Evolutionary conservation across 2,329 filamentous ascomycete genomes (phyloP), one percentile per base, ranked within the genome.

Genomic region (Claviceps sp.): DNA sequence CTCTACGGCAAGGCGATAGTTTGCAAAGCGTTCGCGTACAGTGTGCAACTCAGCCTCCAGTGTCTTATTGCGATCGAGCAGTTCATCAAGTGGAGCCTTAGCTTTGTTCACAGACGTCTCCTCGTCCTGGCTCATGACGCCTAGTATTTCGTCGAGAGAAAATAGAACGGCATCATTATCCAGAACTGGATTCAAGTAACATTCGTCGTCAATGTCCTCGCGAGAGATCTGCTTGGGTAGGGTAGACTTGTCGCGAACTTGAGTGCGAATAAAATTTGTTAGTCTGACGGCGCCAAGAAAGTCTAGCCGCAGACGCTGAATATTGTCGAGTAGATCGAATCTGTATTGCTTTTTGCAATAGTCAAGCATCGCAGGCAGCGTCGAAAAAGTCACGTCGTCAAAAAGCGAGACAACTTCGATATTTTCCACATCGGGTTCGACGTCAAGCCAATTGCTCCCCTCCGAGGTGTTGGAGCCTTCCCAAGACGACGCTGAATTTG

Each of bases 141-240:
- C 64, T 13, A 95, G 72, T 13, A 71, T 57, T 56, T 96, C 93
- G 57, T 95, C 91, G 20, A 98, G 74, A 52, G 80, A 87, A 63
- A 94, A 89, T 36, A 98, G 79, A 50, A 97, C 72, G 4, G 90
- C 87, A 65, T 98, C 93, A 58, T 96, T 89, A 54, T 93, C 84
- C 7, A 98, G 70, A 4, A 89, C 83, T 0, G 93, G 93, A 63
- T 86, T 85, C 54, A 98, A 74, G 62, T 83, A 94, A 57, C 78
- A 76, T 57, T 97, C 91, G 55, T 89, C 80, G n/a, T 81, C 75
- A 56, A 96, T 82, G 26, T 81, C 73, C 2, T 73, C 70, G 38
- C 72, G 71, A 2, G 79, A 74, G 53, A 87, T 81, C 44, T 84
- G 68, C 53, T 77, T 73, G 0, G 80, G 79, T 3, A 80, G 63